Evolutionary conservation across 2,329 filamentous ascomycete species (phyloP).

Genomic region (Graphilbum ipis-grandicollis): DNA sequence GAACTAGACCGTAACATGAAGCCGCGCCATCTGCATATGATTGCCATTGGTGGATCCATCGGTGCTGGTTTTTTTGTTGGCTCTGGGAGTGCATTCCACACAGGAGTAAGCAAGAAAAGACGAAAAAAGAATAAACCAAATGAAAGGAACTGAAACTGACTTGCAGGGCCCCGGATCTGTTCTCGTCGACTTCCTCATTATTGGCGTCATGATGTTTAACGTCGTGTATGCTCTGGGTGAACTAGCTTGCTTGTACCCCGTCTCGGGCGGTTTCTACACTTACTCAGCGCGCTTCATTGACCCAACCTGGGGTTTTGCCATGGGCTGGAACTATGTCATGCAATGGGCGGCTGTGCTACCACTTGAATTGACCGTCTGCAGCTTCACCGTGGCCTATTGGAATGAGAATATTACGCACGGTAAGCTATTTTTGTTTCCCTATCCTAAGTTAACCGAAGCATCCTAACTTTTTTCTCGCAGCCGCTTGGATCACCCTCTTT

Average conservation of each 20-base stretch:
- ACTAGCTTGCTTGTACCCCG: conserved; percentile 34
- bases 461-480: conserved; percentile 5
- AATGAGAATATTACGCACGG: conserved; percentile 23
- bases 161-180: conserved; percentile 23
- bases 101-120: conserved; percentile 22
- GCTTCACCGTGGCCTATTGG: conserved; percentile 32
- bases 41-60: conserved; percentile 28
- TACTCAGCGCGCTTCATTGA: conserved; percentile 40
- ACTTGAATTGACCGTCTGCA: conserved; percentile 29
- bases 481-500: conserved; percentile 40
- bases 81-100: conserved; percentile 30
- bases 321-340: conserved; percentile 33
- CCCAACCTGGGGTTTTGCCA: conserved; percentile 34
- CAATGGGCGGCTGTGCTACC: conserved; percentile 31
- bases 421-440: not conserved
- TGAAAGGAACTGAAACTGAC: not conserved
- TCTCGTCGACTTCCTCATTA: conserved; percentile 33
- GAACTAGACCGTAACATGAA: conserved; percentile 19
- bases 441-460: no score
- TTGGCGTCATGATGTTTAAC: conserved; percentile 43
- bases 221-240: conserved; percentile 45
- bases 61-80: conserved; percentile 47
- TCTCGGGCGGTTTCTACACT: conserved; percentile 40
- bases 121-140: no score
- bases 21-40: conserved; percentile 11